Evolutionary conservation across 768 basidiomycete species (phyloP), one percentile per base, ranked within the genome.

Genomic region (Peribolospora kevripleyi): DNA sequence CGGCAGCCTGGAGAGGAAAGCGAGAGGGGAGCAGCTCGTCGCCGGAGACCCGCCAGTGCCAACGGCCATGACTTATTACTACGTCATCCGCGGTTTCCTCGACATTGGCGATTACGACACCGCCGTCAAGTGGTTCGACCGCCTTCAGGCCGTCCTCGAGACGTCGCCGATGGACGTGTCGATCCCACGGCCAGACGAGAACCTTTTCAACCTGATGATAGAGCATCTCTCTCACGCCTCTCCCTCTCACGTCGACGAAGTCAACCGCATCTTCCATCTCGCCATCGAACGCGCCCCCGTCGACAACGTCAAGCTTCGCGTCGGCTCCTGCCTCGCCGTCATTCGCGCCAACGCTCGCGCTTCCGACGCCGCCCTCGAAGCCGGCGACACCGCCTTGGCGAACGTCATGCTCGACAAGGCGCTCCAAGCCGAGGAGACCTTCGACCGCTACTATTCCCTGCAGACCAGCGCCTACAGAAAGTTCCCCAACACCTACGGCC

Each of bases 91-190:
- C 13, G 58, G 60, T 3, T 61, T 64, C 66, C 72, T 76, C 59
- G 66, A 71, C 9, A 65, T 68, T 7, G 76, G 75, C 37, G 75
- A 75, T 62, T 70, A 69, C 14, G 60, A 68, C 3, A 78, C 75
- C 0, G 84, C 84, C 0, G 61, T 79, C 47, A 64, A 69, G 5
- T 90, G 85, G 85, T 61, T 61, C 59, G 57, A 60, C 49, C 53
- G 57, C 9, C 43, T 57, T 55, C 37, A 48, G 5, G 41, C 36
- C 7, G 14, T 10, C 25, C 39, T 53, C 5, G 14, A 49, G 11
- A 6, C 37, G 6, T 46, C 52, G 47, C 3, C n/a, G 4, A 41
- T 51, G 25, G 25, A 25, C 25, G 51, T 55, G 38, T 55, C 50
- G 14, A 51, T 49, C 37, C 52, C 52, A 42, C 47, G 46, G 10